Percentiles rank a stretch among this genome's conserved stretches.
phyloP scores from a whole-genome alignment of 192 early-diverging fungal genomes.

The Neocallimastix lanati region DNA sequence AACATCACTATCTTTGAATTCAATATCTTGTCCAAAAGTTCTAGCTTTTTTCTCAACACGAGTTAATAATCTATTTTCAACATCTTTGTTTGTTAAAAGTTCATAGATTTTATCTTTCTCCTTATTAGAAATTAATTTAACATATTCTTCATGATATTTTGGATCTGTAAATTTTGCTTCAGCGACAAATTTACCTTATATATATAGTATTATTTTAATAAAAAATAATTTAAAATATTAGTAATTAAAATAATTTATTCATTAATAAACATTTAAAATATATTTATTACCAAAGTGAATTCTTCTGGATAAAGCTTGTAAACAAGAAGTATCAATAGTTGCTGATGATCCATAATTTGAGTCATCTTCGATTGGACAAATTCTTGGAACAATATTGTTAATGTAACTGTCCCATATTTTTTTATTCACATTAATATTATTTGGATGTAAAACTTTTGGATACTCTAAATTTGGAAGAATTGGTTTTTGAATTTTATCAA shows the following conservation, averaged over 20 bases:
- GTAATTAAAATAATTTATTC: too few relatives aligned
- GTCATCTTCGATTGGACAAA: constrained; percentile 63
- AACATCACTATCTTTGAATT: constrained; percentile 18
- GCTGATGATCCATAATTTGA: constrained; percentile 83
- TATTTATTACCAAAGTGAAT: constrained; percentile 85
- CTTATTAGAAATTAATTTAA: constrained; percentile 44
- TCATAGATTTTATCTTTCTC: constrained; percentile 64
- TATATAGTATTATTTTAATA: too few relatives aligned
- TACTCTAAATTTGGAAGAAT: constrained; percentile 70
- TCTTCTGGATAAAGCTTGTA: constrained; percentile 77
- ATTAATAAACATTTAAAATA: too few relatives aligned
- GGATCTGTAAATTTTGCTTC: constrained; percentile 90
- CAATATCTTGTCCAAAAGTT: constrained; percentile 83
- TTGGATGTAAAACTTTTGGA: constrained; percentile 53
- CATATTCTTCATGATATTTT: constrained; percentile 51
- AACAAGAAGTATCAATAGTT: constrained; percentile 77
- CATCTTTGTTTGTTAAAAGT: constrained; percentile 69
- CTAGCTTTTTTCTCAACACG: constrained; percentile 74
- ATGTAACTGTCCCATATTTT: constrained; percentile 68
- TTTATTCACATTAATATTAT: constrained; percentile 72
- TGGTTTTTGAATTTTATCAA: constrained; percentile 55
- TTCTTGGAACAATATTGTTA: constrained; percentile 56
- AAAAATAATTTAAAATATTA: too few relatives aligned
- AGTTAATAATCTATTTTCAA: constrained; percentile 66
- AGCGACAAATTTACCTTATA: constrained; percentile 91